Percentiles rank a stretch among this genome's conserved stretches.
Evolutionary conservation across 2,329 filamentous ascomycete species (phyloP).

Genomic region (Stylonectria norvegica): DNA sequence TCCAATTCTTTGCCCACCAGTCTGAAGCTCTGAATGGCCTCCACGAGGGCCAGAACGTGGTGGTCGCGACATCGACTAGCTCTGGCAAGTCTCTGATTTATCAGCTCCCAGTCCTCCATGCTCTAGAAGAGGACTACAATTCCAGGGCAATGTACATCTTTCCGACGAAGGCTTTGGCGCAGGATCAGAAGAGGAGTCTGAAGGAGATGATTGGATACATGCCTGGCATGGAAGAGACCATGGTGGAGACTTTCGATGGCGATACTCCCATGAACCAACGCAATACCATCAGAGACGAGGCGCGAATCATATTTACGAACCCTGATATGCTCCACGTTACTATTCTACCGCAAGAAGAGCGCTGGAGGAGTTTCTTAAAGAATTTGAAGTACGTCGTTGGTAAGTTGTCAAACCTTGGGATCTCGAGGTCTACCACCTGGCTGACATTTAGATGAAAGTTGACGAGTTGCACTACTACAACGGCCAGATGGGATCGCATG

Average conservation of each 20-base stretch:
- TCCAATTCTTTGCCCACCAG: slow-evolving; percentile 84
- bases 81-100: slow-evolving; percentile 99
- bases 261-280: slow-evolving; percentile 83
- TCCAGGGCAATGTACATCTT: slow-evolving; percentile 97
- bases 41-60: slow-evolving; percentile 77
- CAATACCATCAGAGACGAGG: slow-evolving; percentile 79
- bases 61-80: slow-evolving; percentile 91
- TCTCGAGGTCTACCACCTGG: background rate
- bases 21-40: slow-evolving; percentile 89
- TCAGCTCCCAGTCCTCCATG: slow-evolving; percentile 85
- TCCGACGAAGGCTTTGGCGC: slow-evolving; percentile 91
- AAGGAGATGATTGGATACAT: slow-evolving; percentile 82
- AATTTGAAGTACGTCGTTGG: slow-evolving; percentile 85
- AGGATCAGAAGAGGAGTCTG: slow-evolving; percentile 87
- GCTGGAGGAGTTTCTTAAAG: slow-evolving; percentile 83
- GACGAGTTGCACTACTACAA: slow-evolving; percentile 96
- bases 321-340: slow-evolving; percentile 97
- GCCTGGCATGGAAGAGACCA: slow-evolving; percentile 66
- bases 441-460: slow-evolving; percentile 39
- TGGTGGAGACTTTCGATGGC: slow-evolving; percentile 94
- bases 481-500: slow-evolving; percentile 87
- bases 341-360: slow-evolving; percentile 85
- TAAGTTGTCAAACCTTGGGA: slow-evolving; percentile 26
- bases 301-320: slow-evolving; percentile 92
- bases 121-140: slow-evolving; percentile 71